Percentiles rank a stretch among this genome's conserved stretches.
Evolutionary conservation across 148 eudicot species (phyloP).

Genomic region (Vaccinium macrocarpon): DNA sequence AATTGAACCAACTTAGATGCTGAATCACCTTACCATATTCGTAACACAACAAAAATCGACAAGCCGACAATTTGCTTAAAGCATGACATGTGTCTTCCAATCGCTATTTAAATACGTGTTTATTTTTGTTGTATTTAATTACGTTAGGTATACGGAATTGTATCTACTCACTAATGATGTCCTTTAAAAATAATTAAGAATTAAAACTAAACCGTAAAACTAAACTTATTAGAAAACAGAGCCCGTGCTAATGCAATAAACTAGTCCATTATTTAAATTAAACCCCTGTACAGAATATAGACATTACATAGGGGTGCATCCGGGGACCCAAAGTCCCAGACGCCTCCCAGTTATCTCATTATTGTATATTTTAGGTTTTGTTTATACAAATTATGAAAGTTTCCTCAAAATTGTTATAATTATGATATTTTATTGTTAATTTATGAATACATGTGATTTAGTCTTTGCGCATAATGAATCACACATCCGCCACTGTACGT

Average conservation of each 20-base stretch:
- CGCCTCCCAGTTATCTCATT: too few species aligned
- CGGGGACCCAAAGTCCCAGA: too few species aligned
- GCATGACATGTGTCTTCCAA: slow-evolving; percentile 12
- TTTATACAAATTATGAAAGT: too few species aligned
- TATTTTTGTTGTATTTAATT: neutral
- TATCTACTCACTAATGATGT: neutral
- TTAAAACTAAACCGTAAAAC: neutral
- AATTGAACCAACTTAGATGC: neutral
- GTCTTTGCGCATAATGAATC: too few species aligned
- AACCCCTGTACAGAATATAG: neutral
- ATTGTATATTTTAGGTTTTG: too few species aligned
- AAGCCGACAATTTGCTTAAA: slow-evolving; percentile 19
- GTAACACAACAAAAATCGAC: slow-evolving; percentile 10
- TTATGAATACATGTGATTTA: too few species aligned
- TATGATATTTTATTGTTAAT: too few species aligned
- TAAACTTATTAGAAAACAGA: neutral
- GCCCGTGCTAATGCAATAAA: too few species aligned
- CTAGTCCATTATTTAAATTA: too few species aligned
- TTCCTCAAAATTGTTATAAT: too few species aligned
- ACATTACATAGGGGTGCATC: too few species aligned
- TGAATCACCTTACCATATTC: neutral
- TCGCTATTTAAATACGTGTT: neutral
- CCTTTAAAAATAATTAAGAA: neutral
- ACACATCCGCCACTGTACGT: too few species aligned
- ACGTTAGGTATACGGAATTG: neutral